These are phyloP conservation scores for Stellera chamaejasme DNA, from an alignment of 345 rosid species.

Conservation along the genomic window DNA sequence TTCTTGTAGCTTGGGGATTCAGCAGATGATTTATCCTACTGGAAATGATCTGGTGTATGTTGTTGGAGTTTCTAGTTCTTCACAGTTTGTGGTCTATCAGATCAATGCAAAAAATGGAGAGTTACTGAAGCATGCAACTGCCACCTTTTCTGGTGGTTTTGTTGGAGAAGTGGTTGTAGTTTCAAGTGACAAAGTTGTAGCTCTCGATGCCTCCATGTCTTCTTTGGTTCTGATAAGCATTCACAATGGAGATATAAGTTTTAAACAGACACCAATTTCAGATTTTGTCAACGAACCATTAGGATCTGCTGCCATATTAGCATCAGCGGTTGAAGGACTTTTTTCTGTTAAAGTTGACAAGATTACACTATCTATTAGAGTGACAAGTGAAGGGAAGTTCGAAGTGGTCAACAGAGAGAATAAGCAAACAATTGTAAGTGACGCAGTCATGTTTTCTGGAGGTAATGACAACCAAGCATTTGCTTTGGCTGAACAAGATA, in stretches of 20 bases:
- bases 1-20: conserved; percentile 65
- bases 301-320: conserved; percentile 47
- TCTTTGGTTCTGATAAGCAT: conserved; percentile 48
- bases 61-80: conserved; percentile 60
- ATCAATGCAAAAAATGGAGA: conserved; percentile 69
- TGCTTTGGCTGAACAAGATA: conserved; percentile 58
- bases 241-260: conserved; percentile 41
- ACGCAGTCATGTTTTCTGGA: conserved; percentile 58
- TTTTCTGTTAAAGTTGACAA: conserved; percentile 45
- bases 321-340: conserved; percentile 45
- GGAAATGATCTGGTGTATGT: conserved; percentile 42
- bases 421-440: conserved; percentile 62
- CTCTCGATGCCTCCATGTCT: conserved; percentile 59
- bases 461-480: conserved; percentile 42
- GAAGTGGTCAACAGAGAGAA: conserved; percentile 55
- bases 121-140: conserved; percentile 50
- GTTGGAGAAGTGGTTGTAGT: conserved; percentile 51
- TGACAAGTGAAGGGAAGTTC: conserved; percentile 48
- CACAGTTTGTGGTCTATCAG: conserved; percentile 53
- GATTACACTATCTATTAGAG: conserved; percentile 38
- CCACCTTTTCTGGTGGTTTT: conserved; percentile 60
- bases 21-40: conserved; percentile 54
- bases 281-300: conserved; percentile 42
- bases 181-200: conserved; percentile 58
- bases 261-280: conserved; percentile 46